phyloP scores from a whole-genome alignment of 139 green algal species.

The Tetraselmis chui region DNA sequence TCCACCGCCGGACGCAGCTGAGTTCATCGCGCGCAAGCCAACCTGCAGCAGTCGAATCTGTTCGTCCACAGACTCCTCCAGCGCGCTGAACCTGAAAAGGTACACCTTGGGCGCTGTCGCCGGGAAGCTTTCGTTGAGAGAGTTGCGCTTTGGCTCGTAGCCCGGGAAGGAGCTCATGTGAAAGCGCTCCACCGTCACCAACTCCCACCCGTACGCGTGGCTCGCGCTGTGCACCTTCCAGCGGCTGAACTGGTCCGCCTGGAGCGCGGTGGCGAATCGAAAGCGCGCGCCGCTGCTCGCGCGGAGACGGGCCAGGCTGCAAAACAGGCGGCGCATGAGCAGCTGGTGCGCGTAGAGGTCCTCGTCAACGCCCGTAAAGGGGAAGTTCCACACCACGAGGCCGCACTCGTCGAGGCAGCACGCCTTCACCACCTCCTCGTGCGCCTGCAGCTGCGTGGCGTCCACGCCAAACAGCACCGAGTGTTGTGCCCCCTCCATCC shows the following conservation, averaged over 20 bases:
- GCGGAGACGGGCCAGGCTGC: not conserved
- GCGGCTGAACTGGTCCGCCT: constrained; percentile 23
- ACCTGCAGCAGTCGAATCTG: too few species aligned
- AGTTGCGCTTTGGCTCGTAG: constrained; percentile 10
- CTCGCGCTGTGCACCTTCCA: constrained; percentile 19
- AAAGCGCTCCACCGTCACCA: constrained; percentile 3
- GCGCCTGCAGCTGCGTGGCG: constrained; percentile 8
- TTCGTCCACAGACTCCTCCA: too few species aligned
- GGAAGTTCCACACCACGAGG: constrained; percentile 32
- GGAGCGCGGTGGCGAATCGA: constrained; percentile 12
- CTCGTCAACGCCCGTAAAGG: constrained; percentile 19
- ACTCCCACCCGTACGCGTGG: constrained; percentile 17
- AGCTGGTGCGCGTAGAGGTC: constrained; percentile 23
- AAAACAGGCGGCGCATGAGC: constrained; percentile 19
- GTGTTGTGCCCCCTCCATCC: too few species aligned
- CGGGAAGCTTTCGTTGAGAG: constrained; percentile 15
- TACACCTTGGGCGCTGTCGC: constrained; percentile 11
- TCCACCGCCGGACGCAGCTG: too few species aligned
- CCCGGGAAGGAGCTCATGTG: constrained; percentile 9
- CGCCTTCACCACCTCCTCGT: not conserved
- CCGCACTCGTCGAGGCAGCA: not conserved
- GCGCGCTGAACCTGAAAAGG: constrained; percentile 15
- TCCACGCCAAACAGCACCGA: constrained; percentile 11
- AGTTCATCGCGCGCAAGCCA: too few species aligned
- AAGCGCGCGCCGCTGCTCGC: not conserved